Evolutionary conservation across 2,329 filamentous ascomycete species (phyloP), one percentile per base, ranked within the genome.

Genomic region (Aspergillus phoenicis): DNA sequence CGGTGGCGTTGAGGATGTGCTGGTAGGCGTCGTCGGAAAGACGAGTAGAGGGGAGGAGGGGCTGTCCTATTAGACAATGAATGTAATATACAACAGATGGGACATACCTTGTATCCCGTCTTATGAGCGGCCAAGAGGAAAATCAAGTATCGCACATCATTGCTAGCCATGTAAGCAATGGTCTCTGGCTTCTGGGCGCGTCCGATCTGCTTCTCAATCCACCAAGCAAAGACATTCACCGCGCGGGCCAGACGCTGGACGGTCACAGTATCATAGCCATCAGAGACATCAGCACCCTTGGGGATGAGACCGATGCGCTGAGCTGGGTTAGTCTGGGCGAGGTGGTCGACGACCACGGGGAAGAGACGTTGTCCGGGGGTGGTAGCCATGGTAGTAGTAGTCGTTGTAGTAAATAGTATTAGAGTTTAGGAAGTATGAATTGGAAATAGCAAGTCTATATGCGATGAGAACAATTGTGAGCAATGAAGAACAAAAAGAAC

Each of bases 191-290:
- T 4, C 5, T 51, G 53, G 8, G 48, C 59, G 5, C 59, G 61
- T 26, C 64, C 62, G 30, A 73, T 58, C n/a, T 58, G 57, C 15
- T 62, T 51, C 43, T 70, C 62, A 36, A 74, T 69, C 72, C 70
- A 74, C 56, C 53, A 63, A 2, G 66, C 57, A 7, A 64, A 52
- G 30, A 60, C 58, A 43, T 71, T 66, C 4, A 73, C 65, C 0
- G 70, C 68, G 15, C 61, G 60, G 1, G 67, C 63, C 24, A 72
- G 61, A 1, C 70, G 57, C 10, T 57, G 58, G 13, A 68, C 65
- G 1, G 62, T 68, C 10, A 73, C 6, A 4, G 53, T 36, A 15
- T 48, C 39, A n/a, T 55, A 62, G 22, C 60, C 60, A 26, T 59
- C 26, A 5, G 49, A 17, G 22, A 43, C 24, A 11, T 61, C 49